Conservation (phyloP, 345 rosid species). For the Luvunga scandens region DNA sequence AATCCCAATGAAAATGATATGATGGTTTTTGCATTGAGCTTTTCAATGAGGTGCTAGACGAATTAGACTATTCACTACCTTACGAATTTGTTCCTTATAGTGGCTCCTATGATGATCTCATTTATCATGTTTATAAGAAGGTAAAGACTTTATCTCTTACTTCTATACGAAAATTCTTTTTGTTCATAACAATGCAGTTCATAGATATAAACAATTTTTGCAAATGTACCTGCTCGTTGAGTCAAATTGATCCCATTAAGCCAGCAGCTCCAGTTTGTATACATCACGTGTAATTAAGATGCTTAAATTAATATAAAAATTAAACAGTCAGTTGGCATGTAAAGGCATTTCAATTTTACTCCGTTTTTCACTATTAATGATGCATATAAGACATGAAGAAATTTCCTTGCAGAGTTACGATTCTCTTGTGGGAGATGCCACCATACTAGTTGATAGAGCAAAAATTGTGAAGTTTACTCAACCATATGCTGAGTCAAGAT, state of each 20-base stretch:
- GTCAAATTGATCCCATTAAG: too few relatives aligned
- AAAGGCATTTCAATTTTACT: too few relatives aligned
- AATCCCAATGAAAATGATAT: constrained; percentile 3
- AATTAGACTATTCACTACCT: constrained; percentile 20
- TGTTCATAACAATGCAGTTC: too few relatives aligned
- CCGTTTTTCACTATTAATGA: not conserved
- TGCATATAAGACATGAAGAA: not conserved
- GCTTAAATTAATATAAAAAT: too few relatives aligned
- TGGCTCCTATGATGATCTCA: constrained; percentile 40
- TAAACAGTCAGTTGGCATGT: too few relatives aligned
- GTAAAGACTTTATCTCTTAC: constrained; percentile 18
- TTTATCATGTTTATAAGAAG: constrained; percentile 38
- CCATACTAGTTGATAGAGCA: constrained; percentile 37
- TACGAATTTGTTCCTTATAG: constrained; percentile 20
- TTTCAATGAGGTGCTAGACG: constrained; percentile 14
- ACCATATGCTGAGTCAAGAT: constrained; percentile 49
- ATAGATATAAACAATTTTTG: too few relatives aligned
- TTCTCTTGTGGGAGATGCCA: constrained; percentile 47
- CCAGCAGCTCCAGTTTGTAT: too few relatives aligned
- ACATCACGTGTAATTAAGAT: too few relatives aligned
- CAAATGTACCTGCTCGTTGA: too few relatives aligned
- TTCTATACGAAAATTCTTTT: too few relatives aligned
- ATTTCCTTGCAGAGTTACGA: constrained; percentile 33
- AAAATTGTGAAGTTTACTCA: constrained; percentile 46
- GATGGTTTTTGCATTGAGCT: constrained; percentile 52